A percentile compares a stretch with the other conserved stretches of the same genome.
These are phyloP conservation scores for Colletotrichum sp. DNA, from an alignment of 2,329 filamentous ascomycete species.

Conservation along the genomic window DNA sequence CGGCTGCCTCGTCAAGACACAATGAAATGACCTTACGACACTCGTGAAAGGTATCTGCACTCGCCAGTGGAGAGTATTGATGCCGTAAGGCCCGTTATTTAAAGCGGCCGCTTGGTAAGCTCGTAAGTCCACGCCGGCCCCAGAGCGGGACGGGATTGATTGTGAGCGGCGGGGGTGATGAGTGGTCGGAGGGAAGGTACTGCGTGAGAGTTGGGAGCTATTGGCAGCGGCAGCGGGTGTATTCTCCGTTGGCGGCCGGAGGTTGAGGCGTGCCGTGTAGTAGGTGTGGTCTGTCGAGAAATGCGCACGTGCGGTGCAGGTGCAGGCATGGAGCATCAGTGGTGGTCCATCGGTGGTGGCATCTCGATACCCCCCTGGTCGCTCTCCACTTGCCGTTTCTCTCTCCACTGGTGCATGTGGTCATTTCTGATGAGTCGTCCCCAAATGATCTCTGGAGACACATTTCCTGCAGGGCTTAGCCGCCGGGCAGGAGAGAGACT, in stretches of 20 bases:
- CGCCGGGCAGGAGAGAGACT: neutral
- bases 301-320: slow-evolving; percentile 4
- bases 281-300: neutral
- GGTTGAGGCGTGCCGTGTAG: neutral
- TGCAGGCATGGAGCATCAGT: neutral
- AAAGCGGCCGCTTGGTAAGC: neutral
- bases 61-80: neutral
- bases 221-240: neutral
- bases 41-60: neutral
- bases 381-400: slow-evolving; percentile 8
- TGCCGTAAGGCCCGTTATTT: slow-evolving; percentile 10
- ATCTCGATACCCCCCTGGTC: neutral
- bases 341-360: neutral
- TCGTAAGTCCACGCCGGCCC: neutral
- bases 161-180: neutral
- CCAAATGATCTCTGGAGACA: neutral
- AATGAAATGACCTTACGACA: neutral
- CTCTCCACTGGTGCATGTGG: neutral
- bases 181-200: neutral
- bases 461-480: neutral
- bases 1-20: neutral
- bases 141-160: neutral
- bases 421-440: neutral
- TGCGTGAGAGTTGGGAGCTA: neutral
- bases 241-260: neutral